Evolutionary conservation across 208 protist genomes (phyloP), one percentile per base, ranked within the genome.

Genomic region (Acanthamoeba royreba): DNA sequence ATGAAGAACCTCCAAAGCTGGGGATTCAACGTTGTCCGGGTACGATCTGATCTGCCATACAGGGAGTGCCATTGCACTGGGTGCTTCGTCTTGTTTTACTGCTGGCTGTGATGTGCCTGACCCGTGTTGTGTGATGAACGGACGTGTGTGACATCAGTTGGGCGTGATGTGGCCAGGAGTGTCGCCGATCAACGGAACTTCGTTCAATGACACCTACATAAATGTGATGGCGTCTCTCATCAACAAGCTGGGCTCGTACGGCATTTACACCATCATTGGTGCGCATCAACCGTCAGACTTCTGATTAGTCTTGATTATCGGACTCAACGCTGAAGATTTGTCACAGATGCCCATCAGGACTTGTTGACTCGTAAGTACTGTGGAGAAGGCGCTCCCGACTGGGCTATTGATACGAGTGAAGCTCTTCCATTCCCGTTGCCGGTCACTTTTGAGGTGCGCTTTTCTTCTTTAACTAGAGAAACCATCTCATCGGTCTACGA

Each of bases 101-200:
- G 49, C 49, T 55, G 49, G 13, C 19, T 9, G 49, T 19, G 49
- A 55, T 66, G 1, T 4, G 52, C 52, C 61, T 72, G 61, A 38
- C 61, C n/a, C 28, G 1, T 3, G 1, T 22, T 2, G n/a, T 72
- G 61, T n/a, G n/a, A 31, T 22, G 8, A 33, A n/a, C n/a, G 0
- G 61, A n/a, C 8, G n/a, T 4, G 61, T 38, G 61, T 33, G 61
- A 28, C 53, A 28, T 15, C 52, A 83, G 83, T 55, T 95, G 45
- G 94, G 94, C 22, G 85, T 95, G 2, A 95, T 95, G 94, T 96
- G 95, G 95, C 95, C 94, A 13, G 95, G 95, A n/a, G 95, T 96
- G 9, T 66, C 94, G 31, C 95, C 95, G 22, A 90, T 66, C 19
- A 86, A 85, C 33, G 61, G 58, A 7, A 66, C 53, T 83, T 28